Evolutionary conservation across 352 stramenopile species (phyloP), one percentile per base, ranked within the genome.

Genomic region (Globisporangium splendens): DNA sequence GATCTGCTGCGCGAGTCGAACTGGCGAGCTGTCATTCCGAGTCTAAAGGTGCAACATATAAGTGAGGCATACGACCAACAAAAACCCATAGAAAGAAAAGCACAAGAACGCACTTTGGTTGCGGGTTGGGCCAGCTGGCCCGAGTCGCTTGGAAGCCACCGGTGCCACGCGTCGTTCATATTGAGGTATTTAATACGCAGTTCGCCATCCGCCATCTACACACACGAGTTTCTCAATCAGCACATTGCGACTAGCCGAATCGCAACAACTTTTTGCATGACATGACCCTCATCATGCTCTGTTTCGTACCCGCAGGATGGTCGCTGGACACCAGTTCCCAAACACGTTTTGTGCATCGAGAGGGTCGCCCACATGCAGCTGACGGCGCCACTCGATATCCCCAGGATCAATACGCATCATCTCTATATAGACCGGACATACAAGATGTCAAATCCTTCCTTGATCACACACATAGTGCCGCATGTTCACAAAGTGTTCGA

Each of bases 291-390:
- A 61, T n/a, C 8, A 15, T n/a, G 11, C 1, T 44, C 4, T 17
- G 20, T 5, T 14, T 43, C 64, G 41, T 57, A 86, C 76, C 18
- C 70, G 69, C 7, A 84, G 33, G 39, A 89, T 59, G 60, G 67
- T 68, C 20, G 81, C 85, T 13, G 81, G 79, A 66, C 85, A 91
- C 85, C 85, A 95, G 62, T 91, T 95, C 31, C 83, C 83, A 58
- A 95, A 95, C 4, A 77, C 59, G 49, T 95, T 95, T 56, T 89
- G 81, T 12, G 83, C 83, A 42, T 95, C 85, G 50, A 95, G 54
- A 0, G 68, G 66, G 56, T 93, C 81, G 15, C 67, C 74, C 7
- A 70, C 72, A 43, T 87, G 77, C 49, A 95, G 69, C 59, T 91
- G 80, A 3, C 61, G 70, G 17, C 85, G 79, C 85, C 85, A 95